Evolutionary conservation across 176 grass and related monocot genomes (phyloP).

Genomic region (Eragrostis curvula): DNA sequence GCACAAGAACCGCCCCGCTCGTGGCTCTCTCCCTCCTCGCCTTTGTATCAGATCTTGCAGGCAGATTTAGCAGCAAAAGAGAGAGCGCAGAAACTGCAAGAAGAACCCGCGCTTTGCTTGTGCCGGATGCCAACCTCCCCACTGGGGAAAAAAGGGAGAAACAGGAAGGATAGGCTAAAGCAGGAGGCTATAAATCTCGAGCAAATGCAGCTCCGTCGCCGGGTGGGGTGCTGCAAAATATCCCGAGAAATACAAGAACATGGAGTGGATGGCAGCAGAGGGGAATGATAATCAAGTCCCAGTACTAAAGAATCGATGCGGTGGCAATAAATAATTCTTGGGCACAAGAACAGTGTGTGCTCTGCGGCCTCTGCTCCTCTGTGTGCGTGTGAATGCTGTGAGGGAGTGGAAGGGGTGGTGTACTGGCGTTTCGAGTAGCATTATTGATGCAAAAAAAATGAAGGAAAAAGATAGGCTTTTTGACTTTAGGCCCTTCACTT

Average conservation of each 20-base stretch:
- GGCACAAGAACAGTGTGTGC: conserved; percentile 15
- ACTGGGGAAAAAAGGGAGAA: conserved; percentile 38
- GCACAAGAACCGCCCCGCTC: neutral
- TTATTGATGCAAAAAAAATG: conserved; percentile 28
- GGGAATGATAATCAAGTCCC: conserved; percentile 44
- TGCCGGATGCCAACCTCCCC: conserved; percentile 48
- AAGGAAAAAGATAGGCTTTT: neutral
- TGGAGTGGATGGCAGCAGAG: conserved; percentile 32
- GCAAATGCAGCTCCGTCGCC: conserved; percentile 24
- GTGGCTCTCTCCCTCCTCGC: neutral
- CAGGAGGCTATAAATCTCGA: conserved; percentile 41
- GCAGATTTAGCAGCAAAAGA: conserved; percentile 16
- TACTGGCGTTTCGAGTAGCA: neutral
- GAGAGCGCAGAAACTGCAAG: conserved; percentile 26
- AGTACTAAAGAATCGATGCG: conserved; percentile 39
- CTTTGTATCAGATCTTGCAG: conserved; percentile 52
- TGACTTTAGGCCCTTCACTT: neutral
- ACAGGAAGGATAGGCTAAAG: conserved; percentile 28
- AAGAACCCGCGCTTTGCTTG: conserved; percentile 54
- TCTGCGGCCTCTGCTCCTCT: neutral
- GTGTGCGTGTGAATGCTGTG: conserved; percentile 3
- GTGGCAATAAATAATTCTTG: conserved; percentile 29
- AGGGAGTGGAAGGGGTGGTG: neutral
- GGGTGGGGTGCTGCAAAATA: neutral
- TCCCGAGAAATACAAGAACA: conserved; percentile 44